A percentile compares a stretch with the other conserved stretches of the same genome.
Evolutionary conservation across 495 filamentous ascomycete genomes (phyloP).

Genomic region (Usnea hakonensis): DNA sequence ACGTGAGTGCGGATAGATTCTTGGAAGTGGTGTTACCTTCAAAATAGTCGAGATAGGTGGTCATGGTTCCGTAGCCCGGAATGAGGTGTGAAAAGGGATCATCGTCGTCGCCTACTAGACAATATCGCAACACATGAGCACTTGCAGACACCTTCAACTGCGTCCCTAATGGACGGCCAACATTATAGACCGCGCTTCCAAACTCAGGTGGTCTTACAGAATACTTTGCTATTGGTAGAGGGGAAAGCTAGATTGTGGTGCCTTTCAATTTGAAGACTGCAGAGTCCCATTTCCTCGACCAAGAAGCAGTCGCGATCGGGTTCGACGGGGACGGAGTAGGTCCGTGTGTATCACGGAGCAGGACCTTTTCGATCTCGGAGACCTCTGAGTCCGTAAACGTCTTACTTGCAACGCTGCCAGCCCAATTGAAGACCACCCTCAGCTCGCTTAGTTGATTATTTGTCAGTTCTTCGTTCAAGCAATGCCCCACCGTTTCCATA

Average conservation of each 20-base stretch:
- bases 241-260: neutral
- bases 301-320: neutral
- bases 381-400: neutral
- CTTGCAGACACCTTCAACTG: neutral
- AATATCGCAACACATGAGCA: neutral
- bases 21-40: neutral
- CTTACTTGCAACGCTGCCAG: neutral
- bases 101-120: neutral
- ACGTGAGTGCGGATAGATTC: neutral
- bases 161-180: neutral
- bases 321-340: neutral
- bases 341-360: neutral
- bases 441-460: neutral
- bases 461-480: neutral
- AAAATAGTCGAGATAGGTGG: neutral
- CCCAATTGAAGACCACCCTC: neutral
- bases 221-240: neutral
- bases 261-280: neutral
- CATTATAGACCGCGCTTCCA: neutral
- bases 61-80: neutral
- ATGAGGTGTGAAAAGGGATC: neutral
- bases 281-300: neutral
- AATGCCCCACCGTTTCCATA: constrained; percentile 3
- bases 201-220: neutral
- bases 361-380: neutral